Evolutionary conservation across 108 stramenopile genomes (phyloP).

Genomic region (Fragilariopsis cylindrus): DNA sequence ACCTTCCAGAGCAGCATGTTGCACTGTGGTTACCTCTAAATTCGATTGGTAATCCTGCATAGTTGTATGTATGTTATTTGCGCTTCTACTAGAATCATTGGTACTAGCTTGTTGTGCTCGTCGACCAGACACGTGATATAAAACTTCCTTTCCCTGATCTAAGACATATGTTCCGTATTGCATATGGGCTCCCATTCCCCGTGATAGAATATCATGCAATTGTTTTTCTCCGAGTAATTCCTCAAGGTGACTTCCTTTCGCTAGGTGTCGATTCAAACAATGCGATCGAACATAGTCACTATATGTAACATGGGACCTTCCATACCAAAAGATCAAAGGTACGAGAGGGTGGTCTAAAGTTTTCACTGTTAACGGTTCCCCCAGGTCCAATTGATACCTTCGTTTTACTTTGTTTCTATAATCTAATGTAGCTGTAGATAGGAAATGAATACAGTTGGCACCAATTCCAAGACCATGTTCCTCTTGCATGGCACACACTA

Average conservation of each 20-base stretch:
- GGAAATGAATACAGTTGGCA: slow-evolving; percentile 39
- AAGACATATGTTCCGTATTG: slow-evolving; percentile 40
- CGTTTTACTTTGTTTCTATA: slow-evolving; percentile 36
- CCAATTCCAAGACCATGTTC: slow-evolving; percentile 28
- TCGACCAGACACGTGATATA: slow-evolving; percentile 49
- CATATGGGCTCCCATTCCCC: slow-evolving; percentile 23
- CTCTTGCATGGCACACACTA: slow-evolving; percentile 9
- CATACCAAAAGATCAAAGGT: slow-evolving; percentile 49
- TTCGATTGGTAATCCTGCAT: not conserved
- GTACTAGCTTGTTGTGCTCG: slow-evolving; percentile 25
- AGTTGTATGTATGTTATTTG: not conserved
- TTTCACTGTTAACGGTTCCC: slow-evolving; percentile 1
- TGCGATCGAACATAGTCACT: slow-evolving; percentile 30
- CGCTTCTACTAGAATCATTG: slow-evolving; percentile 1
- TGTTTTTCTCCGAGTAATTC: slow-evolving; percentile 37
- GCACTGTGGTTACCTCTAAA: not conserved
- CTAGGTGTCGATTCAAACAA: slow-evolving; percentile 18
- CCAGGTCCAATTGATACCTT: slow-evolving; percentile 32
- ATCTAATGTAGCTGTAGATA: slow-evolving; percentile 38
- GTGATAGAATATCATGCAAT: slow-evolving; percentile 26
- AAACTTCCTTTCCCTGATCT: slow-evolving; percentile 32
- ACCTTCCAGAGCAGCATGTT: slow-evolving; percentile 17
- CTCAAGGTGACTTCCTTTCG: slow-evolving; percentile 39
- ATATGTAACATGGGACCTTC: slow-evolving; percentile 31
- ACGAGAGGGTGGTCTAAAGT: slow-evolving; percentile 12